Conservation (phyloP, 371 early-diverging fungal species). For the Syncephalastrum racemosum region DNA sequence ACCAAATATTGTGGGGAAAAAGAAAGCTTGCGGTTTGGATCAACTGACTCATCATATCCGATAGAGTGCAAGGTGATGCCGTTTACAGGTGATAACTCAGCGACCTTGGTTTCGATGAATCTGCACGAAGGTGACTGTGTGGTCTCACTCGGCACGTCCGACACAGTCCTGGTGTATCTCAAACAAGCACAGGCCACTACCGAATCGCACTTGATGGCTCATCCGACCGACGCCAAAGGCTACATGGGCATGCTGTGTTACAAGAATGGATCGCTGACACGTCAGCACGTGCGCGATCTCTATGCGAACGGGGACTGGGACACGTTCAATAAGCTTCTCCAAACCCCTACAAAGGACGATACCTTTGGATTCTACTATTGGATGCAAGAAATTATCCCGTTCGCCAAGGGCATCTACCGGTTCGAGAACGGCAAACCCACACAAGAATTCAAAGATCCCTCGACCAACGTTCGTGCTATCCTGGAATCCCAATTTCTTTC, state of each 20-base stretch:
- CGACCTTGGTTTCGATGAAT: constrained; percentile 67
- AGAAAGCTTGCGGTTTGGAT: neutral
- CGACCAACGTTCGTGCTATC: constrained; percentile 61
- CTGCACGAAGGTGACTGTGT: constrained; percentile 60
- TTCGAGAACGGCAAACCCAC: constrained; percentile 56
- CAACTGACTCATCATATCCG: neutral
- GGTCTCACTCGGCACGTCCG: constrained; percentile 79
- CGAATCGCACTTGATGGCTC: constrained; percentile 68
- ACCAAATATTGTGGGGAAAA: no score
- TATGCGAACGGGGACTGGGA: constrained; percentile 60
- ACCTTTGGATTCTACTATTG: constrained; percentile 72
- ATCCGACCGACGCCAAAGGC: constrained; percentile 62
- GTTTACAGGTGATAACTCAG: constrained; percentile 87
- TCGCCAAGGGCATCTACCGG: constrained; percentile 65
- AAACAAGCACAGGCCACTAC: constrained; percentile 49
- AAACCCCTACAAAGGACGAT: constrained; percentile 16
- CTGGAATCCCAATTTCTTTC: constrained; percentile 77
- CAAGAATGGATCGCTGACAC: constrained; percentile 81
- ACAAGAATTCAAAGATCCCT: constrained; percentile 44
- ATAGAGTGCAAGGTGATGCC: constrained; percentile 62
- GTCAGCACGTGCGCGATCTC: constrained; percentile 68
- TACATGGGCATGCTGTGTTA: constrained; percentile 81
- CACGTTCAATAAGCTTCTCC: constrained; percentile 49
- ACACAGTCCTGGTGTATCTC: constrained; percentile 71
- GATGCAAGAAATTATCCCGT: constrained; percentile 78